phyloP scores from a whole-genome alignment of 139 green algal genomes.

The Zygnema circumcarinatum region DNA sequence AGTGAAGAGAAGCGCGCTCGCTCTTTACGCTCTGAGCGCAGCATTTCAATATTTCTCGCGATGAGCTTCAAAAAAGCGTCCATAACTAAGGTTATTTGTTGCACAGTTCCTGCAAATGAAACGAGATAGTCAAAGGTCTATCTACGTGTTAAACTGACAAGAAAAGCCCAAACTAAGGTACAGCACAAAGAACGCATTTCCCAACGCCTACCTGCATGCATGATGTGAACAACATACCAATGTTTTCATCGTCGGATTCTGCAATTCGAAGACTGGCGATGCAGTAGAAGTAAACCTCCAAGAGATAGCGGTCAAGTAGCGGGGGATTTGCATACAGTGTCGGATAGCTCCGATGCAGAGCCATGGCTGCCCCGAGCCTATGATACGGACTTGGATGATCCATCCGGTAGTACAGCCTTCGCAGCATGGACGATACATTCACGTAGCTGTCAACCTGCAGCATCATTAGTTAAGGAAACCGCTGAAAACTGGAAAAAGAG shows the following conservation, averaged over 20 bases:
- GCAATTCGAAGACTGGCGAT: constrained; percentile 22
- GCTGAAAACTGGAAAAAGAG: no score
- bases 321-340: not conserved
- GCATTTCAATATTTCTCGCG: no score
- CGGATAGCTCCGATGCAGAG: constrained; percentile 21
- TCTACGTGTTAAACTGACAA: no score
- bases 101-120: no score
- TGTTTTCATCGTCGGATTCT: constrained; percentile 16
- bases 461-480: no score
- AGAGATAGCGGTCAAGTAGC: not conserved
- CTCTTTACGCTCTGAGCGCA: not conserved
- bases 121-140: no score
- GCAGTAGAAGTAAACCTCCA: constrained; percentile 34
- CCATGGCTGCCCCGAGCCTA: constrained; percentile 38
- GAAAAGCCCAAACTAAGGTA: no score
- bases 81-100: no score
- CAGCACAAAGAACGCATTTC: no score
- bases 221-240: no score
- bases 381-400: constrained; percentile 12
- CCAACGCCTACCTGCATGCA: no score
- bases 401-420: constrained; percentile 36
- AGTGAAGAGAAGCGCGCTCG: not conserved
- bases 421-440: constrained; percentile 48
- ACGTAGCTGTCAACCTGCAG: constrained; percentile 27
- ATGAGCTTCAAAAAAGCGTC: no score